These are phyloP conservation scores for Exophiala alcalophila DNA, from an alignment of 2,329 filamentous ascomycete species.

Conservation along the genomic window DNA sequence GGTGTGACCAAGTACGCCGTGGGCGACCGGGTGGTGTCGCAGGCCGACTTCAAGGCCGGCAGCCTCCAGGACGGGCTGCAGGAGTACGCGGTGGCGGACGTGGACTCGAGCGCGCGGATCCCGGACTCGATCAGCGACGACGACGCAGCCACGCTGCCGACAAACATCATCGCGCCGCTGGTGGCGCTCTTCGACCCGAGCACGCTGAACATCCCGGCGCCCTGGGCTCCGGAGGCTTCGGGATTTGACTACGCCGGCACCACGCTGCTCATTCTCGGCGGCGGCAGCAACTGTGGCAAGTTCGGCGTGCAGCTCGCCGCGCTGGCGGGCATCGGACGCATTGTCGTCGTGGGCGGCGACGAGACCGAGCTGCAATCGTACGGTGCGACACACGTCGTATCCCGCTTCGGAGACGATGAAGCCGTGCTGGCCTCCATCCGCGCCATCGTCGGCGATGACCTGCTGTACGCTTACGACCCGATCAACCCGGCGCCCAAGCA, in stretches of 20 bases:
- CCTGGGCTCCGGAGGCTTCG: slow-evolving; percentile 14
- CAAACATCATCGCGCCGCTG: slow-evolving; percentile 36
- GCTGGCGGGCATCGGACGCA: slow-evolving; percentile 36
- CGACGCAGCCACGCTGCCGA: slow-evolving; percentile 39
- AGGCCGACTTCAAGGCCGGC: slow-evolving; percentile 21
- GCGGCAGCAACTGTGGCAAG: slow-evolving; percentile 30
- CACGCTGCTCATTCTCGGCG: slow-evolving; percentile 30
- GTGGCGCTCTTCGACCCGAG: slow-evolving; percentile 37
- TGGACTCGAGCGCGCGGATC: slow-evolving; percentile 33
- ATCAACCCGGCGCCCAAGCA: slow-evolving; percentile 31
- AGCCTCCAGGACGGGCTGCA: slow-evolving; percentile 35
- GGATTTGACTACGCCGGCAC: slow-evolving; percentile 23
- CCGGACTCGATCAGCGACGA: slow-evolving; percentile 36
- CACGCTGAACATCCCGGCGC: slow-evolving; percentile 33
- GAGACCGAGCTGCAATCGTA: slow-evolving; percentile 34
- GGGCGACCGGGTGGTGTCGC: slow-evolving; percentile 36
- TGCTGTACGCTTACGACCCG: slow-evolving; percentile 41
- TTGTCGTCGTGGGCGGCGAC: slow-evolving; percentile 38
- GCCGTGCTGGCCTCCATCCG: slow-evolving; percentile 35
- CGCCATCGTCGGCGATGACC: slow-evolving; percentile 39
- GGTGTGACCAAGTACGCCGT: slow-evolving; percentile 28
- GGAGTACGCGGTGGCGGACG: slow-evolving; percentile 39
- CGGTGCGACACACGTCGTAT: slow-evolving; percentile 43
- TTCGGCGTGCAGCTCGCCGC: slow-evolving; percentile 31
- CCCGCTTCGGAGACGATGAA: slow-evolving; percentile 36